phyloP scores from a whole-genome alignment of 2,329 filamentous ascomycete species.

The Pseudogymnoascus sp. region DNA sequence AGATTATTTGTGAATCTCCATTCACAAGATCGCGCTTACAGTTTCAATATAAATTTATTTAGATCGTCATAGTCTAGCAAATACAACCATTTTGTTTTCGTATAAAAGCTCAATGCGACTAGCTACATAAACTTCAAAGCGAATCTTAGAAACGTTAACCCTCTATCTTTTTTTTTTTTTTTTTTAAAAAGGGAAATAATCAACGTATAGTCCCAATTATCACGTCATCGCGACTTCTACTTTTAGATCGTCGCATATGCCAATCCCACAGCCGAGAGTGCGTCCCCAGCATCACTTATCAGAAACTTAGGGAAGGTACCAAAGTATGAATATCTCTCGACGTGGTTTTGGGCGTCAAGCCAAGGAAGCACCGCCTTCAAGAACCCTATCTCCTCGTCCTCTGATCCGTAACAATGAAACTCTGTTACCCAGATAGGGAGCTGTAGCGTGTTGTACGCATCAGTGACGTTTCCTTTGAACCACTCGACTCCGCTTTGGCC shows the following conservation, averaged over 20 bases:
- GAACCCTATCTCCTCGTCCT: constrained; percentile 30
- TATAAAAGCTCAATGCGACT: background rate
- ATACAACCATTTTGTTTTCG: background rate
- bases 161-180: no score
- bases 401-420: constrained; percentile 28
- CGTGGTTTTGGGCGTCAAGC: constrained; percentile 32
- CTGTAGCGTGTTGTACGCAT: constrained; percentile 28
- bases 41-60: no score
- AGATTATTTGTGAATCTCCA: no score
- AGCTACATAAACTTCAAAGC: background rate
- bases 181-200: background rate
- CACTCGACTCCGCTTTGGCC: constrained; percentile 25
- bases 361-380: constrained; percentile 34
- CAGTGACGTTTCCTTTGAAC: constrained; percentile 34
- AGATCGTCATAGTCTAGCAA: background rate
- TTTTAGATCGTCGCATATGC: constrained; percentile 14
- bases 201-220: background rate
- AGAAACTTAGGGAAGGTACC: constrained; percentile 25
- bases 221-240: background rate
- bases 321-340: constrained; percentile 34
- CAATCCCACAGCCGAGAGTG: constrained; percentile 11
- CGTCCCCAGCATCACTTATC: constrained; percentile 17
- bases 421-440: constrained; percentile 37
- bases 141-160: background rate
- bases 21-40: no score